These are phyloP conservation scores for Schoenoplectus tabernaemontani DNA, from an alignment of 202 grass and related monocot genomes.

Conservation along the genomic window DNA sequence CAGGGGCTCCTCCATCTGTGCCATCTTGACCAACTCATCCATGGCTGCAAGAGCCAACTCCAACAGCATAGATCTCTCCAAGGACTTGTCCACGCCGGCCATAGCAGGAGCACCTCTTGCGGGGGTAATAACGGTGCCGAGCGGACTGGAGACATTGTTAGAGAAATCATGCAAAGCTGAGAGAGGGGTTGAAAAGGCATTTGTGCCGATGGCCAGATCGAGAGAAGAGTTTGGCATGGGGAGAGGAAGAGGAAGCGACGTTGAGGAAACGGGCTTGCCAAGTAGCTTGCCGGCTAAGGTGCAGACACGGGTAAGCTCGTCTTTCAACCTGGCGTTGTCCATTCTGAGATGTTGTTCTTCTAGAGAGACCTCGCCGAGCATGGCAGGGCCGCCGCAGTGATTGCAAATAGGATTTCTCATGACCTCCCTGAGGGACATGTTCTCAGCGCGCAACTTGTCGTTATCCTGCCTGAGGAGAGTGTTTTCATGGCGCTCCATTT, in stretches of 20 bases:
- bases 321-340: conserved; percentile 68
- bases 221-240: conserved; percentile 29
- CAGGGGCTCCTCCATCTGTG: conserved; percentile 55
- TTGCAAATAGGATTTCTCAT: conserved; percentile 42
- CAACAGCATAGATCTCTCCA: conserved; percentile 44
- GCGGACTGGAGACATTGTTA: conserved; percentile 29
- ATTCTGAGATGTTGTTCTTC: conserved; percentile 61
- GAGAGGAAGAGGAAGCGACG: conserved; percentile 15
- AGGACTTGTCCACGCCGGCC: conserved; percentile 27
- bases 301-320: conserved; percentile 65
- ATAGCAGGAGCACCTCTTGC: conserved; percentile 1
- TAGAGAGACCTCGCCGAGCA: conserved; percentile 38
- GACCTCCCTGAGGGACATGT: conserved; percentile 47
- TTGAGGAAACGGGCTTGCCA: conserved; percentile 35
- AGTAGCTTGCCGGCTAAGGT: conserved; percentile 52
- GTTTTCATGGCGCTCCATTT: conserved; percentile 62
- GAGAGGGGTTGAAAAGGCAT: conserved; percentile 23
- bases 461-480: conserved; percentile 61
- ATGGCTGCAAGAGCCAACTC: conserved; percentile 64
- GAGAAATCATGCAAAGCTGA: conserved; percentile 39
- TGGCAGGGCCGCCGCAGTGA: conserved; percentile 38
- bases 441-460: conserved; percentile 69
- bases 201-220: conserved; percentile 33
- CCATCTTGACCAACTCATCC: conserved; percentile 91
- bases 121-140: conserved; percentile 40